Base-by-base conservation (phyloP, 176 grass and related monocot species). In the Phyllostachys edulis region DNA sequence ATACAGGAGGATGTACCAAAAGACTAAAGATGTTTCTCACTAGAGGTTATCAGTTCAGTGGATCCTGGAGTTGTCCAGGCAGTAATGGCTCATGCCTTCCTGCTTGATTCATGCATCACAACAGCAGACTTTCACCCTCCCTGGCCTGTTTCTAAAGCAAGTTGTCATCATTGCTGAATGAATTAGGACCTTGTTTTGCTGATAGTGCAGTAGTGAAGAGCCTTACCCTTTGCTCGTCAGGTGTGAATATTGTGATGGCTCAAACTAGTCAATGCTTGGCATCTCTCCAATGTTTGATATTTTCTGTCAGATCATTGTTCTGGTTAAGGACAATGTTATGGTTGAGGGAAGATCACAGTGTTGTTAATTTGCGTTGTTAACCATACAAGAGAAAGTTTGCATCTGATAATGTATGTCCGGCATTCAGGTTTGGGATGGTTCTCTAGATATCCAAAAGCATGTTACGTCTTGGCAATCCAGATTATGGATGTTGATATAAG, bases 1-100 rank as follows among this genome's bases (percentile, higher is more conserved):
- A 84, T 95, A 95, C 80, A 93, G 93, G 84, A 80, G 96, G 57
- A 90, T 98, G 87, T 98, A 98, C 72, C 85, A 95, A 80, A 98
- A 98, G 56, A 81, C 66, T 39, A 60, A 14, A 87, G 69, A 54
- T 68, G 10, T 51, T 74, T 55, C 21, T 86, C 29, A 41, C 66
- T 77, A 72, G 80, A 23, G 12, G 32, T 66, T 54, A 49, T 66
- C n/a, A 67, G 42, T 71, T 67, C 29, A 67, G 47, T 39, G 13
- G 37, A 18, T 17, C 69, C 41, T 21, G 13, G 80, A 20, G 88
- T 70, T 79, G 40, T 39, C 40, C 29, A 80, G 36, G 16, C 52
- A 44, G 50, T 67, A 40, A 89, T 20, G 45, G 44, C 29, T 29
- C 29, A 29, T 29, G 29, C 29, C 52, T 63, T 61, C 61, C 14